Evolutionary conservation across 805 yeast species (phyloP).

Genomic region (Candida ulmi): DNA sequence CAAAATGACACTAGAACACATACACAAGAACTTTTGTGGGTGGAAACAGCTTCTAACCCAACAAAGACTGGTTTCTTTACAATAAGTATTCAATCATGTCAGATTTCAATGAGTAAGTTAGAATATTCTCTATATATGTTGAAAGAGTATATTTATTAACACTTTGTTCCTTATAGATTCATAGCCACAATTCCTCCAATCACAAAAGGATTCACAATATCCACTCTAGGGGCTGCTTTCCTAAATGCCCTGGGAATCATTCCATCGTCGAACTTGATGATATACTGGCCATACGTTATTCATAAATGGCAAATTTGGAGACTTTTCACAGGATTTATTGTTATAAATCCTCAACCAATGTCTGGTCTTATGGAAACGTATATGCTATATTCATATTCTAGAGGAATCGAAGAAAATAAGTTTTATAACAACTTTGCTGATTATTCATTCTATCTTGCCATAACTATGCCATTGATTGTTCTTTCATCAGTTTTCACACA

Average conservation of each 20-base stretch:
- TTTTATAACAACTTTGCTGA: slow-evolving; percentile 45
- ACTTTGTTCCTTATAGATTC: slow-evolving; percentile 24
- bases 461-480: slow-evolving; percentile 44
- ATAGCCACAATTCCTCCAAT: slow-evolving; percentile 49
- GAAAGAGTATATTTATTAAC: too few relatives aligned
- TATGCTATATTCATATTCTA: slow-evolving; percentile 51
- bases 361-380: slow-evolving; percentile 47
- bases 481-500: slow-evolving; percentile 27
- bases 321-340: slow-evolving; percentile 43
- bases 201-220: slow-evolving; percentile 48
- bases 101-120: slow-evolving; percentile 10
- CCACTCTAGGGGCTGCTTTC: slow-evolving; percentile 42
- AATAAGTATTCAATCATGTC: too few relatives aligned
- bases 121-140: too few relatives aligned
- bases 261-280: slow-evolving; percentile 19
- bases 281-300: slow-evolving; percentile 25
- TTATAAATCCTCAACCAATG: slow-evolving; percentile 36
- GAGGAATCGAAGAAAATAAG: slow-evolving; percentile 49
- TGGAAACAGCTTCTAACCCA: too few relatives aligned
- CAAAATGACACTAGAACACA: too few relatives aligned
- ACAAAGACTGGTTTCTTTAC: too few relatives aligned
- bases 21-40: too few relatives aligned
- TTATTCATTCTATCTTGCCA: slow-evolving; percentile 47
- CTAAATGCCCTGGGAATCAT: slow-evolving; percentile 25
- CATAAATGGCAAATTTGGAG: slow-evolving; percentile 39